Evolutionary conservation across 768 basidiomycete species (phyloP), one percentile per base, ranked within the genome.

Genomic region (Pisolithus albus): DNA sequence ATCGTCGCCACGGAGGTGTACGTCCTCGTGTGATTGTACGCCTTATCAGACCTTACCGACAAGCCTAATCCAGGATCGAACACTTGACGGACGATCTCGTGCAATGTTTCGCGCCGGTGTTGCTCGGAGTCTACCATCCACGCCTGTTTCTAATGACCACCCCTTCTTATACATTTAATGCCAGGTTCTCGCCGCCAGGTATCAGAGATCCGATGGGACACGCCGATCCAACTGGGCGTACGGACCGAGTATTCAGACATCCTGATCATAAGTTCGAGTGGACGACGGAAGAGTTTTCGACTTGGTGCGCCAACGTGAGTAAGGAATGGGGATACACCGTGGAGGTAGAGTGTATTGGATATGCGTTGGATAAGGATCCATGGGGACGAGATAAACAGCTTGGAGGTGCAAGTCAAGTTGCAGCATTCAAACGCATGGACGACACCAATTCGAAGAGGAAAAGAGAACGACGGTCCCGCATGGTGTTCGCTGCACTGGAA

Each of bases 191-290:
- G 0, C 64, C 79, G 1, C 86, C 85, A 0, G 72, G 69, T 36
- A 64, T 68, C 0, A 68, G 69, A 5, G 63, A 72, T 16, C 59
- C 77, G 13, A 61, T 67, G 21, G 90, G 86, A 0, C 82, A 66
- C 61, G 73, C 66, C 0, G 92, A 94, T 66, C 90, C 92, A 3
- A 92, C 90, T 0, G 72, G 75, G 13, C 79, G 86, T 16, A 92
- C 89, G 0, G 62, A 76, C 44, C 79, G 91, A 1, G 66, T 86
- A 26, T 93, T 92, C 70, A 75, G 92, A 19, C 89, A 94, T 61
- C 52, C 67, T 21, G 92, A 93, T 57, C 92, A 95, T 66, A 86
- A 92, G 58, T 91, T 93, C 55, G 92, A 95, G 64, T 94, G 88
- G 86, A 92, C 89, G 0, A 62, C 68, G 0, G 79, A 80, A 2